phyloP scores from a whole-genome alignment of 2,329 filamentous ascomycete genomes.

The Lasiodiplodia sp. region DNA sequence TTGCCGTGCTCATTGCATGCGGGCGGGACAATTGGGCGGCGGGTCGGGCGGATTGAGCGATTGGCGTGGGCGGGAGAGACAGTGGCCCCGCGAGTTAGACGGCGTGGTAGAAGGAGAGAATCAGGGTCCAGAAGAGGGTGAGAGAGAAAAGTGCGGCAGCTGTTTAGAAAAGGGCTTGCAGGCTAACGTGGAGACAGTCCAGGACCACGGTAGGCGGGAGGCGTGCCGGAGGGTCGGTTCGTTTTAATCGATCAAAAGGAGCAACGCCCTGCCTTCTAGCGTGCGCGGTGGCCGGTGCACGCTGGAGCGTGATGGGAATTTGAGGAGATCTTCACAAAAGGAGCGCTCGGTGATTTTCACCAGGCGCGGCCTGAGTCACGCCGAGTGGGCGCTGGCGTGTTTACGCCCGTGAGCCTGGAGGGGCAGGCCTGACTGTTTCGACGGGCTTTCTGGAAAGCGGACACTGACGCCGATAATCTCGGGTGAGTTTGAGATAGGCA shows the following conservation, averaged over 20 bases:
- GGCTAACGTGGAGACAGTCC: constrained; percentile 45
- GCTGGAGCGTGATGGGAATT: constrained; percentile 27
- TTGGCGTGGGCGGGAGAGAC: constrained; percentile 29
- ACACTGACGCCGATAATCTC: constrained; percentile 37
- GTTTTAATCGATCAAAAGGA: constrained; percentile 50
- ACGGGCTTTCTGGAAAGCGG: constrained; percentile 31
- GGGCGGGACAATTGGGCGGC: constrained; percentile 30
- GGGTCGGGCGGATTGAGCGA: neutral
- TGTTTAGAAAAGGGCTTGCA: constrained; percentile 48
- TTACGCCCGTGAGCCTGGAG: constrained; percentile 20
- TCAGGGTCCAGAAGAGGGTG: constrained; percentile 49
- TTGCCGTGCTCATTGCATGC: constrained; percentile 37
- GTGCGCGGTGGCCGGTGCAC: constrained; percentile 23
- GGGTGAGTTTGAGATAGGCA: constrained; percentile 38
- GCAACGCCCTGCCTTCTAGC: constrained; percentile 40
- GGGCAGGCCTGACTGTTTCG: constrained; percentile 28
- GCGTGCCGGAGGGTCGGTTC: constrained; percentile 47
- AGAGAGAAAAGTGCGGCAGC: constrained; percentile 49
- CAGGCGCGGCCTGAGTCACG: constrained; percentile 28
- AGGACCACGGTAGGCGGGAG: constrained; percentile 52
- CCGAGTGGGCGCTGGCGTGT: constrained; percentile 27
- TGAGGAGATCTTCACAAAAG: constrained; percentile 30
- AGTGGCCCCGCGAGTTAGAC: constrained; percentile 22
- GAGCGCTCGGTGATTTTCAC: constrained; percentile 31
- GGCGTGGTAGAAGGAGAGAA: constrained; percentile 29